A percentile compares a stretch with the other conserved stretches of the same genome.
These are phyloP conservation scores for Miscanthus lutarioriparius DNA, from an alignment of 176 grass and related monocot species.

Conservation along the genomic window DNA sequence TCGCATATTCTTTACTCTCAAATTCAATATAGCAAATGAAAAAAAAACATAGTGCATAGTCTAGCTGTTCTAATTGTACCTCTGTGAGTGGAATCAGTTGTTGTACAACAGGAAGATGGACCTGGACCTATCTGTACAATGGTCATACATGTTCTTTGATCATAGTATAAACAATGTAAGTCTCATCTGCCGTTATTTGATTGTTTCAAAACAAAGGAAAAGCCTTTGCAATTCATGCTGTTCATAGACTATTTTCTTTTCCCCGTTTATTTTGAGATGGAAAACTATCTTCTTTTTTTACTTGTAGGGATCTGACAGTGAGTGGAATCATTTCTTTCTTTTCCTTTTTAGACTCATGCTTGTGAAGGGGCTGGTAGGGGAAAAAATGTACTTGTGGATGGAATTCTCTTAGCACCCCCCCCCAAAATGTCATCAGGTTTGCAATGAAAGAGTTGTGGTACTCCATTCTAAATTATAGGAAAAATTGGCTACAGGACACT, in stretches of 20 bases:
- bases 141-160: slow-evolving; percentile 31
- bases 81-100: slow-evolving; percentile 18
- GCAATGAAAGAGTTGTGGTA: no score
- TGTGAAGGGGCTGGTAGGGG: neutral
- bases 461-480: no score
- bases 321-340: neutral
- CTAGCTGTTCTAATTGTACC: slow-evolving; percentile 39
- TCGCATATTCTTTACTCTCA: slow-evolving; percentile 32
- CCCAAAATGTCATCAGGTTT: no score
- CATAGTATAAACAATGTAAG: slow-evolving; percentile 17
- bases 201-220: slow-evolving; percentile 18
- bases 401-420: no score
- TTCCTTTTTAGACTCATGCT: neutral
- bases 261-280: neutral
- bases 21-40: slow-evolving; percentile 35
- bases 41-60: slow-evolving; percentile 29
- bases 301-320: neutral
- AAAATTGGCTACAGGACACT: no score
- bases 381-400: no score
- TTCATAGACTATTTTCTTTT: neutral
- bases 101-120: slow-evolving; percentile 41
- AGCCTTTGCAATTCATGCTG: neutral
- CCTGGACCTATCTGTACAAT: slow-evolving; percentile 23
- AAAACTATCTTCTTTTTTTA: neutral
- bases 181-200: neutral